Evolutionary conservation across 257 asterid genomes (phyloP).

Genomic region (Penstemon barbatus): DNA sequence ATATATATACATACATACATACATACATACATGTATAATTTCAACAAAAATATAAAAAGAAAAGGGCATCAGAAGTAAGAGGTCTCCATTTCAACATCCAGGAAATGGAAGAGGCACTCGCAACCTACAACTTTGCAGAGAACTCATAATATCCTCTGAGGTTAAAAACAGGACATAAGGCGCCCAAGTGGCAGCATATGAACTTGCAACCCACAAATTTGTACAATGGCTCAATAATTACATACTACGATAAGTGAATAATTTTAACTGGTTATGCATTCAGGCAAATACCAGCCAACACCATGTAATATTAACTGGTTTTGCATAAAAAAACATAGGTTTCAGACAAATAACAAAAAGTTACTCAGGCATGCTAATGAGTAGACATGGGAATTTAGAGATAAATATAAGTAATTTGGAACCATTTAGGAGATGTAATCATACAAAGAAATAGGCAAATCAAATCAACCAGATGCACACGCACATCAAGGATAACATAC

Average conservation of each 20-base stretch:
- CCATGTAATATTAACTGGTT: too few species aligned
- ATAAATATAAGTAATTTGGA: neutral
- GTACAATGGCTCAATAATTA: neutral
- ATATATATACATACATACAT: neutral
- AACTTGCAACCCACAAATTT: neutral
- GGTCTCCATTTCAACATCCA: too few species aligned
- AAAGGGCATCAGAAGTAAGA: neutral
- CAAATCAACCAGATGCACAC: conserved; percentile 20
- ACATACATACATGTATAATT: neutral
- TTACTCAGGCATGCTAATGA: neutral
- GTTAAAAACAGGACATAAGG: neutral
- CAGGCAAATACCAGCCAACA: too few species aligned
- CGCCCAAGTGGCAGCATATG: neutral
- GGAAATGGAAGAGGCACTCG: too few species aligned
- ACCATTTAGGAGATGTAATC: conserved; percentile 7
- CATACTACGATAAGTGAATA: neutral
- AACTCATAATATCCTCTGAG: too few species aligned
- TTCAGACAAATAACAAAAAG: neutral
- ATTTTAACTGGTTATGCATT: neutral
- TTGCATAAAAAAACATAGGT: too few species aligned
- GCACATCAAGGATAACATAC: conserved; percentile 41
- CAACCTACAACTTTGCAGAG: too few species aligned
- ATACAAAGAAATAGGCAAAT: neutral
- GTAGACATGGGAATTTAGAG: conserved; percentile 10
- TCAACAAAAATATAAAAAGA: neutral